Base-by-base conservation (phyloP, 2,329 filamentous ascomycete species). In the Fusarium sterilihyphosum region DNA sequence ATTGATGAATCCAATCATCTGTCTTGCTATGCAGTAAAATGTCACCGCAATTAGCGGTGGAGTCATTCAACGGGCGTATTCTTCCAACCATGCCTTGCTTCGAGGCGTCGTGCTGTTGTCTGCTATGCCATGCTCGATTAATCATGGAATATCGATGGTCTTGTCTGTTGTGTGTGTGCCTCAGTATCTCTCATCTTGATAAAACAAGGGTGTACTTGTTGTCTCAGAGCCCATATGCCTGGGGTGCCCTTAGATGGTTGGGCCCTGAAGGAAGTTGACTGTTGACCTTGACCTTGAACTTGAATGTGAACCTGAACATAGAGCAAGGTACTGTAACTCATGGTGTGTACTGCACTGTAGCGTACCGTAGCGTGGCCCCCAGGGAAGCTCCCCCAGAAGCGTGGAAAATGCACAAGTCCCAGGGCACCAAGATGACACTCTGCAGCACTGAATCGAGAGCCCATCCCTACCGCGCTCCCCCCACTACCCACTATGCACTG, bases 11-110 rank as follows among this genome's bases (percentile, higher is more conserved):
- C 33, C 47, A 57, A 64, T 57, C 60, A 47, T 41, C 46, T 58
- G 38, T 35, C 44, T 50, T 56, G 35, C 29, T 56, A 29, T 49
- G 66, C 46, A 49, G 37, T 20, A 50, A 62, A 65, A 73, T 73
- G 70, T 73, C 71, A 73, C 70, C 57, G 57, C 33, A 47, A 33
- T 44, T 53, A 46, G 71, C 37, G 53, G 71, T 73, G 71, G 71
- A 49, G 52, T 44, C 38, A 35, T 26, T 57, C 54, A 37, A 26
- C 64, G 56, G 37, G 52, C 65, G 46, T 58, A 22, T 46, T 64
- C 33, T 37, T 22, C 24, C 24, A 46, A 29, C 54, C 53, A 64
- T 61, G 35, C 53, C 53, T 49, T 64, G 41, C 47, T 62, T 38
- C 61, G 56, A 63, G 37, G 41, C 56, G 43, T 18, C 44, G 43